A percentile compares a stretch with the other conserved stretches of the same genome.
These are phyloP conservation scores for Chlorophyllum brunneum DNA, from an alignment of 768 basidiomycete genomes.

Conservation along the genomic window DNA sequence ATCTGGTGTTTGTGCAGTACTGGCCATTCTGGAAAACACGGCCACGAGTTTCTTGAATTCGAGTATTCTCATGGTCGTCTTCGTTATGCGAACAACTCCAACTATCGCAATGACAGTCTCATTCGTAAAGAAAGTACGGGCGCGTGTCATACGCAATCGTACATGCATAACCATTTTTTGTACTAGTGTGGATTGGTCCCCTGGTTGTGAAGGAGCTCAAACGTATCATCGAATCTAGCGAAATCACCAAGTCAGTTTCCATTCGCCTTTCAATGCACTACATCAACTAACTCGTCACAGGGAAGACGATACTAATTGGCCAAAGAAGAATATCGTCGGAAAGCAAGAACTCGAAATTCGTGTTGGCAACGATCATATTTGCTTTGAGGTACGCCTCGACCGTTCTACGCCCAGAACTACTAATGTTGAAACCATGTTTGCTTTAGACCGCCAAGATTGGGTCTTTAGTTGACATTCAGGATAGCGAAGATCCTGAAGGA, in stretches of 20 bases:
- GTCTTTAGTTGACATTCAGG: slow-evolving; percentile 92
- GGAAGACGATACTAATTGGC: slow-evolving; percentile 98
- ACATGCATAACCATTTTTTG: not conserved
- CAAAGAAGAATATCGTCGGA: slow-evolving; percentile 98
- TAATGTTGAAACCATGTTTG: not conserved
- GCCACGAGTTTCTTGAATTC: slow-evolving; percentile 97
- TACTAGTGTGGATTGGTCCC: slow-evolving; percentile 93
- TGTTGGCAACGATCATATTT: slow-evolving; percentile 91
- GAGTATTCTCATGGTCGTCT: slow-evolving; percentile 96
- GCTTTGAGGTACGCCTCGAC: slow-evolving; percentile 73
- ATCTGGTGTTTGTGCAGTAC: slow-evolving; percentile 48
- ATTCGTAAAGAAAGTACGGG: slow-evolving; percentile 97
- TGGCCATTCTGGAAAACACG: slow-evolving; percentile 98
- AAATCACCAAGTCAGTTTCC: slow-evolving; percentile 81
- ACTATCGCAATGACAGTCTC: slow-evolving; percentile 95
- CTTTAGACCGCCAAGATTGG: slow-evolving; percentile 95
- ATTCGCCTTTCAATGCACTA: not conserved
- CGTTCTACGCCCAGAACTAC: too few species aligned
- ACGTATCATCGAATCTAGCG: slow-evolving; percentile 87
- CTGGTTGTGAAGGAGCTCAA: slow-evolving; percentile 93
- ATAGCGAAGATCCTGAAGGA: slow-evolving; percentile 96
- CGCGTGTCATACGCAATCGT: not conserved
- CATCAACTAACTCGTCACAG: slow-evolving; percentile 35
- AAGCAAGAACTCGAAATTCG: slow-evolving; percentile 98
- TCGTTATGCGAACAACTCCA: slow-evolving; percentile 98